A percentile compares a stretch with the other conserved stretches of the same genome.
phyloP scores from a whole-genome alignment of 1,284 basidiomycete species.

The Cerrena zonata region DNA sequence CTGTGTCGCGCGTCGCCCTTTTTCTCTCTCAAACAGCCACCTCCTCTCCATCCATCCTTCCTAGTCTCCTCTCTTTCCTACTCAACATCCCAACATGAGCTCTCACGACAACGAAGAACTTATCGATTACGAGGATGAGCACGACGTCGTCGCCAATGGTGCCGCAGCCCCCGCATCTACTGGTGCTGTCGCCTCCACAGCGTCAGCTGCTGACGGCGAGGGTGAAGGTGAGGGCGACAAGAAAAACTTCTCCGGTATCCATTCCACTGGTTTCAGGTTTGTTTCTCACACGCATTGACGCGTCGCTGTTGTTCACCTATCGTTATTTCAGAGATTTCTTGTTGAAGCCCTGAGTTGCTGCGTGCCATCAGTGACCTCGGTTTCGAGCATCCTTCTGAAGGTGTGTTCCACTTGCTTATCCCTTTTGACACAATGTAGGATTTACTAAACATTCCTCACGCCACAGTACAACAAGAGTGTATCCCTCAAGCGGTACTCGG shows the following conservation, averaged over 20 bases:
- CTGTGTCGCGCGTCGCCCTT: slow-evolving; percentile 26
- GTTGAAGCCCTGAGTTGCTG: slow-evolving; percentile 92
- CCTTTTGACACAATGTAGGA: too few species aligned
- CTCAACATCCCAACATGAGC: slow-evolving; percentile 45
- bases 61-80: background rate
- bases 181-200: slow-evolving; percentile 44
- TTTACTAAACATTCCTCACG: too few species aligned
- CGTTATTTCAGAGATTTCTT: slow-evolving; percentile 76
- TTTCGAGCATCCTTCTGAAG: slow-evolving; percentile 99
- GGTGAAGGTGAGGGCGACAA: slow-evolving; percentile 81
- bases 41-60: background rate
- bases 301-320: slow-evolving; percentile 13
- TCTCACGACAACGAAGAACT: slow-evolving; percentile 79
- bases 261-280: slow-evolving; percentile 91
- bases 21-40: slow-evolving; percentile 28
- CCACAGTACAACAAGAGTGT: slow-evolving; percentile 96
- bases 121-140: slow-evolving; percentile 93
- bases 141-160: slow-evolving; percentile 72
- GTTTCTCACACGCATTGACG: background rate
- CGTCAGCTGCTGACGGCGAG: slow-evolving; percentile 39
- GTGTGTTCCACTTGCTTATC: slow-evolving; percentile 52
- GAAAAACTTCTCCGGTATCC: slow-evolving; percentile 96
- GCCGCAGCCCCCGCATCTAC: slow-evolving; percentile 38
- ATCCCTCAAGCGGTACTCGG: slow-evolving; percentile 99
- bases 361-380: slow-evolving; percentile 97